Evolutionary conservation across 768 basidiomycete genomes (phyloP), one percentile per base, ranked within the genome.

Genomic region (Collybia sp.): DNA sequence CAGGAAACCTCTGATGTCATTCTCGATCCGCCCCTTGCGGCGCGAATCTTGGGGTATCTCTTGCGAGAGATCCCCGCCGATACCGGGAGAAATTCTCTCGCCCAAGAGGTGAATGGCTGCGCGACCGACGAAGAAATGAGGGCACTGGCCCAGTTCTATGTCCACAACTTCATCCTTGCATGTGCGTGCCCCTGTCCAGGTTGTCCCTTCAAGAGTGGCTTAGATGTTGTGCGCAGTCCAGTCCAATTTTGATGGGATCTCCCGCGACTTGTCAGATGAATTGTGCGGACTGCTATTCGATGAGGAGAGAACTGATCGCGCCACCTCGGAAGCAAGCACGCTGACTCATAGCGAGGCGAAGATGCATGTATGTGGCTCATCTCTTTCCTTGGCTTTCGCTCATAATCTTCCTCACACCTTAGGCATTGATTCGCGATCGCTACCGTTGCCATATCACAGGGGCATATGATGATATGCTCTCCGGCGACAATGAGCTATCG

Each of bases 381-480:
- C 10, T 37, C 10, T 13, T 10, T 4, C 8, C 25, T 25, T 8
- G 25, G 25, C 35, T 10, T 37, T 37, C 10, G 3, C 17, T 3
- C n/a, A 3, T 18, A 37, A 3, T 6, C 17, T 18, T 10, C n/a
- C 6, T 10, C 13, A 18, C 13, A 4, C 35, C 35, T 30, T 19
- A 51, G 46, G 46, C 50, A 5, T 47, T 47, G 38, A 36, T 47
- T 12, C 42, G 50, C 30, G 42, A 51, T 36, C 37, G 42, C 30
- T 40, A 47, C 30, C 38, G 25, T 40, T 51, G 46, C 35, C 25
- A 30, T 13, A 33, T 51, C 36, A 47, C n/a, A n/a, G 50, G 42
- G 11, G 3, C 19, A 20, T 46, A 43, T 36, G 32, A 44, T 40
- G 0, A 2, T 12, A 31, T 25, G 3, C 33, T 37, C 43, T 46